Conservation (phyloP, 2,329 filamentous ascomycete species). For the Hypoxylon sp. region DNA sequence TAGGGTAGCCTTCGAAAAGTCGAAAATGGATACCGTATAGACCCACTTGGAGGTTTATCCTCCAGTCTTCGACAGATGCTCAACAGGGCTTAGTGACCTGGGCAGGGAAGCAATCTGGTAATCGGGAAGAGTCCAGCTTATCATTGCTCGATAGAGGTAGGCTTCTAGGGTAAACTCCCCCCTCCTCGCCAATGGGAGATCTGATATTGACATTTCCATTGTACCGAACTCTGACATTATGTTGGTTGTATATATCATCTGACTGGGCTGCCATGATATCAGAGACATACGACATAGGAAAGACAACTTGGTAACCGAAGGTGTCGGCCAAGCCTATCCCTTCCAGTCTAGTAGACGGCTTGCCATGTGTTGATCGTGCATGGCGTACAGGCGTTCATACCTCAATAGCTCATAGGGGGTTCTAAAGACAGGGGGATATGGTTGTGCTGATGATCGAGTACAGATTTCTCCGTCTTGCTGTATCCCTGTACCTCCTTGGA, state of each 20-base stretch:
- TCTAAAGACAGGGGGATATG: neutral
- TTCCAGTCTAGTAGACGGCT: neutral
- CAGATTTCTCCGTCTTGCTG: conserved; percentile 13
- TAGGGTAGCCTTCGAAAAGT: conserved; percentile 5
- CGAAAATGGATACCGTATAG: conserved; percentile 7
- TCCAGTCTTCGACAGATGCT: conserved; percentile 32
- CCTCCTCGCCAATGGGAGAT: conserved; percentile 28
- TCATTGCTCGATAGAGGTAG: conserved; percentile 34
- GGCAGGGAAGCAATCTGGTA: conserved; percentile 2
- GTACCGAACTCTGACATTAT: conserved; percentile 21
- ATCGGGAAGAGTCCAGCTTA: conserved; percentile 37
- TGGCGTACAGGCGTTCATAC: neutral
- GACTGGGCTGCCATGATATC: conserved; percentile 8
- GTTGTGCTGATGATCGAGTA: conserved; percentile 12
- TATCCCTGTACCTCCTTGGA: conserved; percentile 5
- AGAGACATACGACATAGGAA: conserved; percentile 13
- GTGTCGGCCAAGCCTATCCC: conserved; percentile 8
- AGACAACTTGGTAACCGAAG: neutral
- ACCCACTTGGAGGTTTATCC: conserved; percentile 28
- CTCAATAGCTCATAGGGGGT: neutral
- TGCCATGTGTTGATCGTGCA: neutral
- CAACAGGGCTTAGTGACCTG: conserved; percentile 36
- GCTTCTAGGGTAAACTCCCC: conserved; percentile 31
- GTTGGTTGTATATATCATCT: conserved; percentile 20
- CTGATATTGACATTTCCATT: conserved; percentile 28